Evolutionary conservation across 495 filamentous ascomycete species (phyloP).

Genomic region (Penicillium ochrochloron): DNA sequence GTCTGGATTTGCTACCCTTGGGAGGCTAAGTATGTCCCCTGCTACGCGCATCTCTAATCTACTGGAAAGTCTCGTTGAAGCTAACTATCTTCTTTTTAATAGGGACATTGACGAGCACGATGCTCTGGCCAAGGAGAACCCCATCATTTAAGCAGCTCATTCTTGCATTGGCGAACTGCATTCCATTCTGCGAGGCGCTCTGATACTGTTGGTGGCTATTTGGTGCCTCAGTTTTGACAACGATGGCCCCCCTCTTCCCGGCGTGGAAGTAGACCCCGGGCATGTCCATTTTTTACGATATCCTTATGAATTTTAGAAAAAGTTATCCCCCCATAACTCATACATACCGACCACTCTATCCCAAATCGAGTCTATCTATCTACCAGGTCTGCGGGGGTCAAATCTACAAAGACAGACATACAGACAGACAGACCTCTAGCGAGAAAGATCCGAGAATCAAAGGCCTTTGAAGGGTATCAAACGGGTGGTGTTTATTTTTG

Average conservation of each 20-base stretch:
- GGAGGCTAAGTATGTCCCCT: constrained; percentile 76
- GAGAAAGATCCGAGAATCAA: not conserved
- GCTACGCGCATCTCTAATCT: constrained; percentile 1
- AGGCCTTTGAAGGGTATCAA: constrained; percentile 29
- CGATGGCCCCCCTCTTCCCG: constrained; percentile 18
- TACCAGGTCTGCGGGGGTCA: not conserved
- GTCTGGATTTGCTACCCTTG: constrained; percentile 99
- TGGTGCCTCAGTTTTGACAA: constrained; percentile 20
- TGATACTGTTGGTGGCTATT: constrained; percentile 20
- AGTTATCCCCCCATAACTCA: constrained; percentile 16
- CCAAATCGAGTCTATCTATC: not conserved
- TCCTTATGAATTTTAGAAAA: constrained; percentile 41
- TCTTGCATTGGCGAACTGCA: constrained; percentile 29
- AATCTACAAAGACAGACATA: not conserved
- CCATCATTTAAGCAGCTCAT: constrained; percentile 34
- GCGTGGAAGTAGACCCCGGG: constrained; percentile 21
- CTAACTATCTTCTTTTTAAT: constrained; percentile 19
- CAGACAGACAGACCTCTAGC: not conserved
- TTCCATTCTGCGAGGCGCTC: constrained; percentile 31
- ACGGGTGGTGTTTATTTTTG: constrained; percentile 28
- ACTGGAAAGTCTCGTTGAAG: not conserved
- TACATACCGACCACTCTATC: not conserved
- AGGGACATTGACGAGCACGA: constrained; percentile 96
- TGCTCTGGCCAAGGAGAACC: constrained; percentile 61
- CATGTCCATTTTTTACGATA: constrained; percentile 35